A percentile compares a stretch with the other conserved stretches of the same genome.
phyloP scores from a whole-genome alignment of 345 rosid genomes.

The Citrus medica region DNA sequence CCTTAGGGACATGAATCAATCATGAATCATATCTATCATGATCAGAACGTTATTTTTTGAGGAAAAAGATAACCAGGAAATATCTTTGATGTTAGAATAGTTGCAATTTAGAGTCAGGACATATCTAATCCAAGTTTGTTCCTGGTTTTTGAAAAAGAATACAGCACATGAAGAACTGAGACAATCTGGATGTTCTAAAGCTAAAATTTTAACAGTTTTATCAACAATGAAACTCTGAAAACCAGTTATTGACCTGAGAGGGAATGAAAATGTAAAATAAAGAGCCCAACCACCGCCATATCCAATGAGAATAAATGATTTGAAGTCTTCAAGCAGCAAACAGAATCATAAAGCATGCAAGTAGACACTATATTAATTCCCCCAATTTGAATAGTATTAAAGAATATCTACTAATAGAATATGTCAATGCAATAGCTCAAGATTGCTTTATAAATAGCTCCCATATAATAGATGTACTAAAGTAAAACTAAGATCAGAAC shows the following conservation, averaged over 20 bases:
- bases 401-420: background rate
- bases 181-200: background rate
- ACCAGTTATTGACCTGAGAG: background rate
- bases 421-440: background rate
- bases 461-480: background rate
- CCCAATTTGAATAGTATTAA: background rate
- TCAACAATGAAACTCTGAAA: background rate
- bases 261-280: background rate
- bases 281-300: background rate
- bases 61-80: too few species aligned
- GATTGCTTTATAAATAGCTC: background rate
- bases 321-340: background rate
- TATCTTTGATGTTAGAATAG: background rate
- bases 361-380: background rate
- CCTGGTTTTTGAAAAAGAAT: background rate
- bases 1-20: background rate
- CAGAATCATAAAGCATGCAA: background rate
- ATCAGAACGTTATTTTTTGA: background rate
- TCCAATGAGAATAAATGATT: background rate
- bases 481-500: background rate
- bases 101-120: background rate
- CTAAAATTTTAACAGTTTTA: background rate
- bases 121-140: background rate
- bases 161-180: background rate
- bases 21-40: background rate